Evolutionary conservation across 1,284 basidiomycete genomes (phyloP), one percentile per base, ranked within the genome.

Genomic region (Boletus calvinii): DNA sequence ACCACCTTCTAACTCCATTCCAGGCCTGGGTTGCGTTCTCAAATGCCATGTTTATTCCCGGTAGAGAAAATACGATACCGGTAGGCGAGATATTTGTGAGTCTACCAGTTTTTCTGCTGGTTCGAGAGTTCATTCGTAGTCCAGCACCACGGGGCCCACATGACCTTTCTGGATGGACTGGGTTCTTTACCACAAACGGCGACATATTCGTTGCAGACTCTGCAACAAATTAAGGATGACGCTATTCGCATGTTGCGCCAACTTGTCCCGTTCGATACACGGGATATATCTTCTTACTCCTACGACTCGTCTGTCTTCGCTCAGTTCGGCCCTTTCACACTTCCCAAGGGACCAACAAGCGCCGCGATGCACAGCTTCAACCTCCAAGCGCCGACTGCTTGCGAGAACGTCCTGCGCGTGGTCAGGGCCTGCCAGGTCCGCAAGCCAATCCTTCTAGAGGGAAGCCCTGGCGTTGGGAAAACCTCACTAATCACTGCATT

Each of bases 391-490:
- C 92, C 92, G 0, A 99, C 97, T 1, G 91, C 95, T 8, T 81
- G 81, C 22, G 80, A 88, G 54, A 99, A 99, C 70, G 89, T 91
- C 13, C 83, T 94, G 78, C 87, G 96, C 31, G 85, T 99, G 4
- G 74, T 95, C 17, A 83, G 97, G 52, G 97, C 94, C 6, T 90
- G 91, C 56, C 94, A 98, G 67, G 79, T 99, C 1, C 71, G 76
- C 7, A 99, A 98, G 70, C 93, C 97, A 0, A 91, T 99, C 48
- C 78, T 99, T 29, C 79, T 99, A 3, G 97, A 99, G 69, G 97
- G 97, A 2, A 98, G 94, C 68, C 98, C 98, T 5, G 97, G 97
- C 3, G 97, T 99, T n/a, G 97, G 98, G 6, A 99, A 99, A 75
- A 99, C 98, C 0, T 97, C 92, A 67, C 79, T 99, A 5, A 79